These are phyloP conservation scores for Echria macrotheca DNA, from an alignment of 495 filamentous ascomycete genomes.

Conservation along the genomic window DNA sequence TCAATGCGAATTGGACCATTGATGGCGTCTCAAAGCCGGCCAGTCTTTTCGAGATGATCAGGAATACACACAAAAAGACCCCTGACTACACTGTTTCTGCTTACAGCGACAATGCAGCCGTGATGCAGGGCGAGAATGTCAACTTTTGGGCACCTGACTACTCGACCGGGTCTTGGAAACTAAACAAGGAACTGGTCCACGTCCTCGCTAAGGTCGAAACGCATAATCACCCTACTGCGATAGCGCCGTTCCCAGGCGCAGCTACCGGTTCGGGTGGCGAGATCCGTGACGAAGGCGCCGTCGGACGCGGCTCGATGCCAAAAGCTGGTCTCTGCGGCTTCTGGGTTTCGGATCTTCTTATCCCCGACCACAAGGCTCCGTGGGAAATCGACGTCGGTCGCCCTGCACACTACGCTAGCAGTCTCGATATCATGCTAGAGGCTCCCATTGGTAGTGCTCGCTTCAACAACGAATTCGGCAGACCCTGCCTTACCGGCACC, in stretches of 20 bases:
- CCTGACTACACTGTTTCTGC: conserved; percentile 81
- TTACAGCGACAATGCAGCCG: conserved; percentile 96
- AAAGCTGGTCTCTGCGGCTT: conserved; percentile 92
- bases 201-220: conserved; percentile 95
- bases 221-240: conserved; percentile 95
- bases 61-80: conserved; percentile 78
- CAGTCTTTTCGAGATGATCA: conserved; percentile 90
- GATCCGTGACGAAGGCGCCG: conserved; percentile 90
- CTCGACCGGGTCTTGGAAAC: conserved; percentile 77
- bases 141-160: conserved; percentile 82
- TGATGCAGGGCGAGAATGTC: conserved; percentile 69
- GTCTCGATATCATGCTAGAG: conserved; percentile 94
- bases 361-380: conserved; percentile 71
- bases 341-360: conserved; percentile 87
- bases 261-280: conserved; percentile 95
- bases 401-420: conserved; percentile 85
- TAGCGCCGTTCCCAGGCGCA: conserved; percentile 78
- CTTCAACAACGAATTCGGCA: conserved; percentile 97
- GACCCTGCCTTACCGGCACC: conserved; percentile 83
- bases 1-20: conserved; percentile 97
- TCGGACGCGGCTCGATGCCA: conserved; percentile 85
- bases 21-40: conserved; percentile 73
- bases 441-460: conserved; percentile 89
- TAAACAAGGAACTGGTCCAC: conserved; percentile 82
- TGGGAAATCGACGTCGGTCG: conserved; percentile 92